Conservation (phyloP, 106 monocot genomes). For the Platanthera zijinensis region DNA sequence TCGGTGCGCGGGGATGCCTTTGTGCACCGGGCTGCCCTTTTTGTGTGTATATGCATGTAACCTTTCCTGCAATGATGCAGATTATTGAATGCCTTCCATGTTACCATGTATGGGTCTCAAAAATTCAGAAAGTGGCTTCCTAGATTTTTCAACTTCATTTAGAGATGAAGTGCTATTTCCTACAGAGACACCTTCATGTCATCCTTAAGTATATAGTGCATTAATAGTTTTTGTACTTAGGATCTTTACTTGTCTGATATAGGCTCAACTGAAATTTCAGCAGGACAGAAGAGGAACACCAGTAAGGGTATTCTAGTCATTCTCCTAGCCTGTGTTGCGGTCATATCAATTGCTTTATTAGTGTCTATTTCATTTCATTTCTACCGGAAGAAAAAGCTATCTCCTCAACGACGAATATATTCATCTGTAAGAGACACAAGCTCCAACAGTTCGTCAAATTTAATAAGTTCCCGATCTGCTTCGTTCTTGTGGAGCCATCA, state of each 20-base stretch:
- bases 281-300: constrained; percentile 29
- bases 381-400: constrained; percentile 43
- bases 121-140: too few species aligned
- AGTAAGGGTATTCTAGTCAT: constrained; percentile 33
- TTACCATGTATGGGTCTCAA: neutral
- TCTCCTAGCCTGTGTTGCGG: constrained; percentile 47
- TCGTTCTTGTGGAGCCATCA: constrained; percentile 24
- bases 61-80: neutral
- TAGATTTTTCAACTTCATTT: neutral
- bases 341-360: constrained; percentile 48
- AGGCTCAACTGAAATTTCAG: constrained; percentile 25
- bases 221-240: neutral
- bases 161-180: neutral
- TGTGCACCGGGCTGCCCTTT: too few species aligned
- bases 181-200: too few species aligned
- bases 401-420: constrained; percentile 10
- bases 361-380: constrained; percentile 38
- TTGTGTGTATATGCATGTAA: neutral
- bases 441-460: constrained; percentile 57
- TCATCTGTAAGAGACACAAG: constrained; percentile 43
- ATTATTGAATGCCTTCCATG: neutral
- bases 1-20: too few species aligned
- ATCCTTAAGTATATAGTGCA: neutral
- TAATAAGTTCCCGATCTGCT: constrained; percentile 50
- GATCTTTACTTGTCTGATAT: neutral